A percentile compares a stretch with the other conserved stretches of the same genome.
phyloP scores from a whole-genome alignment of 441 rosid genomes.

The Eutrema salsugineum region DNA sequence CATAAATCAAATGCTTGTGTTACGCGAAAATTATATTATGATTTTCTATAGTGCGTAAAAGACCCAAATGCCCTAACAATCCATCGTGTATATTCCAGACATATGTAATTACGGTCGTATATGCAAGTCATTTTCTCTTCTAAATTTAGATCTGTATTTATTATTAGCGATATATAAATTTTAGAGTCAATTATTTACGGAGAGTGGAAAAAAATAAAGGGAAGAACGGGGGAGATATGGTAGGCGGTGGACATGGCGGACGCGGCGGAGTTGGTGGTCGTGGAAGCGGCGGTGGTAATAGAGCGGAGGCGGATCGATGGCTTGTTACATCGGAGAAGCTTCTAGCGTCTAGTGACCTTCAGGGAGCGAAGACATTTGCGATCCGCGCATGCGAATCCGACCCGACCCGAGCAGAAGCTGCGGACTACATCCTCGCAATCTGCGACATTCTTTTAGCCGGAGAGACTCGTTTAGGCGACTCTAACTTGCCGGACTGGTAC shows the following conservation, averaged over 20 bases:
- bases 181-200: not conserved
- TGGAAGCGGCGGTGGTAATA: conserved; percentile 33
- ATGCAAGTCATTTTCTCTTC: not conserved
- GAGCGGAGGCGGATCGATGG: conserved; percentile 79
- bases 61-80: not conserved
- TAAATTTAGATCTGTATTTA: conserved; percentile 9
- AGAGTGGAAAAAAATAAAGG: not conserved
- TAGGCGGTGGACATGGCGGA: not conserved
- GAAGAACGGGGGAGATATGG: conserved; percentile 4
- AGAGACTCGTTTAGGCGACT: conserved; percentile 36
- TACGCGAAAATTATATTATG: too few relatives aligned
- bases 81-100: not conserved
- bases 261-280: conserved; percentile 15
- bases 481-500: conserved; percentile 66
- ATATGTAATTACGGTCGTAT: not conserved
- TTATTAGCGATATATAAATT: not conserved
- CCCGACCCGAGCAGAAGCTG: conserved; percentile 52
- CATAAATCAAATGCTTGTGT: too few relatives aligned
- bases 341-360: conserved; percentile 64
- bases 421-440: conserved; percentile 71
- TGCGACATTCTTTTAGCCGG: conserved; percentile 70
- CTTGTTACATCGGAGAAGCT: conserved; percentile 81
- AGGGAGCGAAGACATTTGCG: conserved; percentile 79
- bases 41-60: too few relatives aligned
- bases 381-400: conserved; percentile 75